Conservation (phyloP, 495 filamentous ascomycete genomes). For the Endocarpon pusillum region DNA sequence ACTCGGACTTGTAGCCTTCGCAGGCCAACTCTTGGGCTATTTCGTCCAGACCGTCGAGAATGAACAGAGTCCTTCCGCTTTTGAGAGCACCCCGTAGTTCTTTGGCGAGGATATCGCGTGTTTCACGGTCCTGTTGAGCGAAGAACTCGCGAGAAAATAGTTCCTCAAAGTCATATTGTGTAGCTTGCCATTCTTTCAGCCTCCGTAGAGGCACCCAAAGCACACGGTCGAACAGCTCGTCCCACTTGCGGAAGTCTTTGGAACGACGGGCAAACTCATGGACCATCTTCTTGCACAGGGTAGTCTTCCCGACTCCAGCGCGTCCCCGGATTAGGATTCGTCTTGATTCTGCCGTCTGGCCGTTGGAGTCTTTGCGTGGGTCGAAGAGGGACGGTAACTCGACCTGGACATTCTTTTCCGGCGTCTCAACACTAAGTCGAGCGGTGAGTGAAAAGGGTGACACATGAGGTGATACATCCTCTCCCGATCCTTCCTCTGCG, state of each 20-base stretch:
- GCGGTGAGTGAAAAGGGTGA: slow-evolving; percentile 15
- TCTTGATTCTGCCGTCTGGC: slow-evolving; percentile 8
- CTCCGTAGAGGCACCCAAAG: slow-evolving; percentile 23
- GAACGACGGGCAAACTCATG: slow-evolving; percentile 14
- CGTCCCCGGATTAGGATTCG: slow-evolving; percentile 24
- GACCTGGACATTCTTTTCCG: slow-evolving; percentile 9
- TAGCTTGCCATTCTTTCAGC: slow-evolving; percentile 6
- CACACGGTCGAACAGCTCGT: slow-evolving; percentile 16
- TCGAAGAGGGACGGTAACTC: slow-evolving; percentile 15
- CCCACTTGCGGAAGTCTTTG: slow-evolving; percentile 10
- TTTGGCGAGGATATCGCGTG: slow-evolving; percentile 7
- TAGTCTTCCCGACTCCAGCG: slow-evolving; percentile 27
- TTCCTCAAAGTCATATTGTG: slow-evolving; percentile 8
- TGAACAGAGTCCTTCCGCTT: slow-evolving; percentile 13
- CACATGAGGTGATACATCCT: too few species aligned
- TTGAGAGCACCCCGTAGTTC: slow-evolving; percentile 6
- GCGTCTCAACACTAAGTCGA: slow-evolving; percentile 13
- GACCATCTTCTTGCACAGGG: slow-evolving; percentile 28
- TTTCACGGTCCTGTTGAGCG: not conserved
- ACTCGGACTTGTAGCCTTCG: slow-evolving; percentile 6
- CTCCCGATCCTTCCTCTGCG: slow-evolving; percentile 3
- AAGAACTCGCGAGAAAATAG: slow-evolving; percentile 17
- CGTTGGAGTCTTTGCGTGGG: slow-evolving; percentile 7
- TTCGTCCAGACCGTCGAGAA: slow-evolving; percentile 28
- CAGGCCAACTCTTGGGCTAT: slow-evolving; percentile 14